Percentiles rank a stretch among this genome's conserved stretches.
These are phyloP conservation scores for Speleostelium caveatum DNA, from an alignment of 78 protist genomes.

Conservation along the genomic window DNA sequence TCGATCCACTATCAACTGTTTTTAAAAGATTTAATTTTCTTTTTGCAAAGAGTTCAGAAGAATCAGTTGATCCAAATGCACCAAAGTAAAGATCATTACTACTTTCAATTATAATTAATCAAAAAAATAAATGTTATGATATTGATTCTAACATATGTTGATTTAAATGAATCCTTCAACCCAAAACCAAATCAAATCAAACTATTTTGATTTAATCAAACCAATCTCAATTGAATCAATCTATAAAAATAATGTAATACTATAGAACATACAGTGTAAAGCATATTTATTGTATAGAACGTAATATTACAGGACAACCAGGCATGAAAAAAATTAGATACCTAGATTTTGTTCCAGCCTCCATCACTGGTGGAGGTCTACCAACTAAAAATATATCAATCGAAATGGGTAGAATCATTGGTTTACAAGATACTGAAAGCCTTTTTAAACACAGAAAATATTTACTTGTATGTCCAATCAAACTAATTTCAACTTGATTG, in stretches of 20 bases:
- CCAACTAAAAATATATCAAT: constrained; percentile 37
- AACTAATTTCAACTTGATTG: neutral
- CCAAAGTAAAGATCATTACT: constrained; percentile 26
- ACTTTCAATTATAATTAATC: neutral
- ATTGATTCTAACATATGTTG: neutral
- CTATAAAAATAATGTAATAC: neutral
- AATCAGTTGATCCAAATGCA: constrained; percentile 66
- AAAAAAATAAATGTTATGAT: neutral
- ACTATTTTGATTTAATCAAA: neutral
- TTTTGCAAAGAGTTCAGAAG: neutral
- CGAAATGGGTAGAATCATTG: constrained; percentile 66
- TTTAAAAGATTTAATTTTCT: constrained; percentile 18
- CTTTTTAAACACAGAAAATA: constrained; percentile 54
- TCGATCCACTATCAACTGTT: no score
- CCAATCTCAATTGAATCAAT: neutral
- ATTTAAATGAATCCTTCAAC: neutral
- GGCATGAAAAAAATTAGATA: constrained; percentile 59
- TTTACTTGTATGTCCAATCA: constrained; percentile 15
- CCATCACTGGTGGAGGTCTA: constrained; percentile 77
- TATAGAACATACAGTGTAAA: constrained; percentile 36
- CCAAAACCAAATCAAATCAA: neutral
- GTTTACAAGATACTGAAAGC: constrained; percentile 16
- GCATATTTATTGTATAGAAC: constrained; percentile 17
- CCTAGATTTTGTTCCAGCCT: constrained; percentile 56
- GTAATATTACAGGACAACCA: constrained; percentile 45